phyloP scores from a whole-genome alignment of 495 filamentous ascomycete species.

The Penicillium bovifimosum region DNA sequence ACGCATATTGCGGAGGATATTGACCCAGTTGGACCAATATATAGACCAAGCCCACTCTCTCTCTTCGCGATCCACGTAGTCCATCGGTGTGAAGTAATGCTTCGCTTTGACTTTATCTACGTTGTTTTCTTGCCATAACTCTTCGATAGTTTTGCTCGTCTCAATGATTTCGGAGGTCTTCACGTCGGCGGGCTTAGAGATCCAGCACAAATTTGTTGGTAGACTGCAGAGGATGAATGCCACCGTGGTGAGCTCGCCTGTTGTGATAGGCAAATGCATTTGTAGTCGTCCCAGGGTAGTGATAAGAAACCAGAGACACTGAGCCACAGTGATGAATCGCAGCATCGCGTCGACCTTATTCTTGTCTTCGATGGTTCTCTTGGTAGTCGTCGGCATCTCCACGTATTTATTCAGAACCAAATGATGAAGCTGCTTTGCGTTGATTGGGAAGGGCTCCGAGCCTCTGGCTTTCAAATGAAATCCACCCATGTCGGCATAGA shows the following conservation, averaged over 20 bases:
- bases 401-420: conserved; percentile 6
- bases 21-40: conserved; percentile 18
- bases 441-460: conserved; percentile 8
- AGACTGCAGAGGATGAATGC: conserved; percentile 37
- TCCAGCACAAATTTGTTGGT: conserved; percentile 38
- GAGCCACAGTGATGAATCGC: conserved; percentile 11
- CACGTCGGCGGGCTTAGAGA: conserved; percentile 36
- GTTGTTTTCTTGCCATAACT: too few relatives aligned
- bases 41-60: conserved; percentile 14
- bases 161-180: conserved; percentile 14
- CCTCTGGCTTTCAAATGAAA: conserved; percentile 22
- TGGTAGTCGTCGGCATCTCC: conserved; percentile 19
- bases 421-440: conserved; percentile 5
- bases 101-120: neutral
- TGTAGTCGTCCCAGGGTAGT: conserved; percentile 15
- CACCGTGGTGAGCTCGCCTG: conserved; percentile 38
- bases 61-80: conserved; percentile 20
- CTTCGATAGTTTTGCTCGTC: neutral
- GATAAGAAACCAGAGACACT: conserved; percentile 27
- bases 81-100: conserved; percentile 20
- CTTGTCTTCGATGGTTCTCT: conserved; percentile 32
- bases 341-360: conserved; percentile 35
- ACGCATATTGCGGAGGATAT: conserved; percentile 14
- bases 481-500: conserved; percentile 39
- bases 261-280: conserved; percentile 22